Conservation (phyloP, 2,329 filamentous ascomycete species). For the Fusarium torulosum region DNA sequence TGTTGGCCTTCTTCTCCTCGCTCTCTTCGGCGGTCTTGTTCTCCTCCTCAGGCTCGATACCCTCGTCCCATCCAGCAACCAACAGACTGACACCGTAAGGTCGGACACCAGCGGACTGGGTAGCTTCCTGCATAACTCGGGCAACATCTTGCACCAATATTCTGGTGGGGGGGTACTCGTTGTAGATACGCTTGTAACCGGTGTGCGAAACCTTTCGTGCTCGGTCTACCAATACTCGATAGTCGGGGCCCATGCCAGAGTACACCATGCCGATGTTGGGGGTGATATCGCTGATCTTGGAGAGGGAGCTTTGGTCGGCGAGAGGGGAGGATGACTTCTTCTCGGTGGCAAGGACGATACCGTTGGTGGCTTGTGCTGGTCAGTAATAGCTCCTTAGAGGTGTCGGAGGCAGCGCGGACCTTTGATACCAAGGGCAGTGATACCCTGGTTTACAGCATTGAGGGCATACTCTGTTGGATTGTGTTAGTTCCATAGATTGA, state of each 20-base stretch:
- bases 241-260: slow-evolving; percentile 98
- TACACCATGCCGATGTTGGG: slow-evolving; percentile 99
- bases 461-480: slow-evolving; percentile 87
- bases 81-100: slow-evolving; percentile 97
- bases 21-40: slow-evolving; percentile 66
- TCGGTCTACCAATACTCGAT: slow-evolving; percentile 96
- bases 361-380: slow-evolving; percentile 83
- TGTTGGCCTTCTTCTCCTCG: slow-evolving; percentile 78
- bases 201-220: slow-evolving; percentile 98
- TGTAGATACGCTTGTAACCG: slow-evolving; percentile 99
- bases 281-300: slow-evolving; percentile 97
- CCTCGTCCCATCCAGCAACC: slow-evolving; percentile 98
- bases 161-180: slow-evolving; percentile 99
- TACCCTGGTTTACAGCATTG: slow-evolving; percentile 99
- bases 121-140: slow-evolving; percentile 98
- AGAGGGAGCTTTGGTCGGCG: slow-evolving; percentile 92
- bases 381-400: slow-evolving; percentile 27
- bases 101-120: slow-evolving; percentile 95
- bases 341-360: slow-evolving; percentile 97
- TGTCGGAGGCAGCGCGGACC: slow-evolving; percentile 65
- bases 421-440: slow-evolving; percentile 98
- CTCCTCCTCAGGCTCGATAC: slow-evolving; percentile 86
- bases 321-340: slow-evolving; percentile 99
- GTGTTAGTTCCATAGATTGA: slow-evolving; percentile 32
- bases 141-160: slow-evolving; percentile 99